Base-by-base conservation (phyloP, 2,329 filamentous ascomycete genomes). In the Bipolaris victoriae region DNA sequence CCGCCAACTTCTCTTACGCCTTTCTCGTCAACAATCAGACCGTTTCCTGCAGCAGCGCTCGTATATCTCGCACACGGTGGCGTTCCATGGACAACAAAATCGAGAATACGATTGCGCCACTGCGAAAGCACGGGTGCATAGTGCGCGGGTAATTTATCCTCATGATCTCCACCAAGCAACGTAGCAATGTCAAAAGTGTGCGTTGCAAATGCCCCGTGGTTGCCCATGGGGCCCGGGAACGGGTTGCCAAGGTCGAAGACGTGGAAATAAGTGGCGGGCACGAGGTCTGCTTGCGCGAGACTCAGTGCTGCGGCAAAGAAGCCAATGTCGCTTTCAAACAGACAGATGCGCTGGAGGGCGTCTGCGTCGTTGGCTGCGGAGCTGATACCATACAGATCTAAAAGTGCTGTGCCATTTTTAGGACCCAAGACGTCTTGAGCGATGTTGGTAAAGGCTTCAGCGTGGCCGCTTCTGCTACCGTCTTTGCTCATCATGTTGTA, bases 161-260 rank as follows among this genome's bases (percentile, higher is more conserved):
- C 59, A 35, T 62, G 57, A 29, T 59, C 55, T 2, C 63, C 63
- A 7, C 63, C 63, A 40, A 65, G 37, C 47, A 65, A 29, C 15
- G 63, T 62, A 5, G 33, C 53, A 10, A 64, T 62, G 31, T 65
- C 63, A n/a, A 65, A 65, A 7, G 61, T 65, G 20, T 65, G 61
- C 26, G 63, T 65, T 18, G 59, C 59, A 15, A 61, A 65, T 11
- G 40, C 41, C 7, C 61, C 61, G 37, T 58, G 52, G 39, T 56
- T 39, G 1, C 35, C 46, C 18, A 64, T 57, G 3, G 61, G 58
- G 5, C 61, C 63, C 1, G 54, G 43, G n/a, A 64, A 65, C 15
- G 57, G 61, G 45, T 65, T 51, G 4, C 57, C 61, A 6, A 64
- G 46, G n/a, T 65, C 57, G 50, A 65, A 65, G 35, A 64, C 24